A percentile compares a stretch with the other conserved stretches of the same genome.
phyloP scores from a whole-genome alignment of 331 rosid genomes.

The Pyracantha coccinea region DNA sequence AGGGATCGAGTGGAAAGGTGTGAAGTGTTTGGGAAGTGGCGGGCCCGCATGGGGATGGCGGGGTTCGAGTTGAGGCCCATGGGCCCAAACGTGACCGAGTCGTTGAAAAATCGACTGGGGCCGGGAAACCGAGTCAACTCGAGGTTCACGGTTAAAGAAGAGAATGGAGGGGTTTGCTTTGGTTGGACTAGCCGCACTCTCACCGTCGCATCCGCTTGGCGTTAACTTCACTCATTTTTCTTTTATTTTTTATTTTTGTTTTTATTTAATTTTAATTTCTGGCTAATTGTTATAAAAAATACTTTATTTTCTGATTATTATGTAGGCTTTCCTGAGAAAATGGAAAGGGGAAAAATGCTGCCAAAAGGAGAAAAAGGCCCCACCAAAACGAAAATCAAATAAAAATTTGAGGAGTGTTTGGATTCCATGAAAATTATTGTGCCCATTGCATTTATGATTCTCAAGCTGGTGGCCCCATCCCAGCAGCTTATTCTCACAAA shows the following conservation, averaged over 20 bases:
- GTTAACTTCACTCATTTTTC: conserved; percentile 48
- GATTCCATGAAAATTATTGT: conserved; percentile 31
- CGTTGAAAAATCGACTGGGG: conserved; percentile 25
- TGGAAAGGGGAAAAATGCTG: conserved; percentile 28
- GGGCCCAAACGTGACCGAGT: conserved; percentile 55
- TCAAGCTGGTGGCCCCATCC: no score
- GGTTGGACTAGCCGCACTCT: conserved; percentile 89
- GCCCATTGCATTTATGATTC: conserved; percentile 14
- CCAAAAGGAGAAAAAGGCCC: neutral
- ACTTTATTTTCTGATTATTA: conserved; percentile 9
- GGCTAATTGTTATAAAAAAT: conserved; percentile 22
- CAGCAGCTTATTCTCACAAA: no score
- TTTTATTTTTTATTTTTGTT: neutral
- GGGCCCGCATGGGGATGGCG: conserved; percentile 92
- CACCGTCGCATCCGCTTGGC: conserved; percentile 94
- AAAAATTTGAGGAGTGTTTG: conserved; percentile 44
- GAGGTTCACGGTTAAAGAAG: conserved; percentile 57
- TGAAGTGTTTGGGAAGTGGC: conserved; percentile 92
- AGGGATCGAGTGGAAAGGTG: conserved; percentile 83
- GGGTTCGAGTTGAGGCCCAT: conserved; percentile 59
- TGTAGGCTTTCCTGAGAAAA: conserved; percentile 55
- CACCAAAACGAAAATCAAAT: conserved; percentile 23
- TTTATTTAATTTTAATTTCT: neutral
- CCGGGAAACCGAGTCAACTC: conserved; percentile 35
- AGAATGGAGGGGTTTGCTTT: conserved; percentile 66